These are phyloP conservation scores for Aspergillus panamensis DNA, from an alignment of 495 filamentous ascomycete species.

Conservation along the genomic window DNA sequence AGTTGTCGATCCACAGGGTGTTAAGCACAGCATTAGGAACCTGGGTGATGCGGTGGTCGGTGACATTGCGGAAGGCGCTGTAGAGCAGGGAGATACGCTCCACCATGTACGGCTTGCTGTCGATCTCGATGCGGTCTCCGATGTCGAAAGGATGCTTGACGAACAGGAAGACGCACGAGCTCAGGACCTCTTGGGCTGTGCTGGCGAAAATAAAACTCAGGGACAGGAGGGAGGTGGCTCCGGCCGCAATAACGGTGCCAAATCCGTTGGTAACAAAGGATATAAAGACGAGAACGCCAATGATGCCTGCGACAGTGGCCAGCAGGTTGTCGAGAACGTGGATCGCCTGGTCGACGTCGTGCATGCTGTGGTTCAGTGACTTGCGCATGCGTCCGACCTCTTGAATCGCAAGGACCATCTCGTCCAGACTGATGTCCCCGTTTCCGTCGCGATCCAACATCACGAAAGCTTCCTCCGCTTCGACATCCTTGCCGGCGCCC, in stretches of 20 bases:
- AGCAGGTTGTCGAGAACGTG: conserved; percentile 83
- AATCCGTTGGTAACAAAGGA: conserved; percentile 84
- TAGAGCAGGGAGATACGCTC: conserved; percentile 93
- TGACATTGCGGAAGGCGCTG: conserved; percentile 84
- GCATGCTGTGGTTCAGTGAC: conserved; percentile 85
- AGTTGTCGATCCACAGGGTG: conserved; percentile 88
- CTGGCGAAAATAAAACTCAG: conserved; percentile 90
- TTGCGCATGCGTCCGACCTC: conserved; percentile 80
- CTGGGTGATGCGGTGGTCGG: conserved; percentile 79
- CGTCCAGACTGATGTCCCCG: conserved; percentile 89
- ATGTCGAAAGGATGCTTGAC: conserved; percentile 96
- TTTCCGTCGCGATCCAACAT: conserved; percentile 83
- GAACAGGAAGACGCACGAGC: conserved; percentile 96
- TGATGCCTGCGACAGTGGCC: conserved; percentile 69
- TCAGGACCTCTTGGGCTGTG: conserved; percentile 89
- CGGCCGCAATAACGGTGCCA: conserved; percentile 84
- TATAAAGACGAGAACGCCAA: conserved; percentile 83
- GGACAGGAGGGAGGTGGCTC: conserved; percentile 89
- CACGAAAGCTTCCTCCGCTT: conserved; percentile 79
- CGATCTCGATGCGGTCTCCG: conserved; percentile 87
- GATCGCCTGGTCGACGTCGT: conserved; percentile 95
- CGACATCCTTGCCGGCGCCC: conserved; percentile 61
- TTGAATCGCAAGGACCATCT: conserved; percentile 86
- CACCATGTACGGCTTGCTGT: conserved; percentile 66
- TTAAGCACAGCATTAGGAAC: conserved; percentile 90